Conservation (phyloP, 768 basidiomycete genomes). For the Podaxis pistillaris region DNA sequence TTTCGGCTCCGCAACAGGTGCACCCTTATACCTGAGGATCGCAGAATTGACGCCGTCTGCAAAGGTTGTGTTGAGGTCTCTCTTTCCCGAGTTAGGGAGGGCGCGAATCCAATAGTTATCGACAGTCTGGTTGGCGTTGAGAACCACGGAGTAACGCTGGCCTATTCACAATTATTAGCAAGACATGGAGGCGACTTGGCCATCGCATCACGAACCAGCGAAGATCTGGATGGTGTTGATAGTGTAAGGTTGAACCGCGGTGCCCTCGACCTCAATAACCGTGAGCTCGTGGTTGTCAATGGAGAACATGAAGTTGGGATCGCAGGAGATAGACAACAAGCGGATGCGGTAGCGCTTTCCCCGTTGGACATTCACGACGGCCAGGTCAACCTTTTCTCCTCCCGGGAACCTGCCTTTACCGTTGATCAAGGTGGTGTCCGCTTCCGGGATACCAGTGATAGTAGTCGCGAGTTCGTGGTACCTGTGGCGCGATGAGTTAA, state of each 20-base stretch:
- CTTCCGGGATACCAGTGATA: conserved; percentile 20
- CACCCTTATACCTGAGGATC: conserved; percentile 32
- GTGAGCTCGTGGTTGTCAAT: conserved; percentile 43
- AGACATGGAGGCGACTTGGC: not conserved
- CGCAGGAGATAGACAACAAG: conserved; percentile 24
- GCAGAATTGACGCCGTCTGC: conserved; percentile 21
- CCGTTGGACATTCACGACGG: conserved; percentile 32
- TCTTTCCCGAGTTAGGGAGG: conserved; percentile 22
- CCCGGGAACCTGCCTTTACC: conserved; percentile 35
- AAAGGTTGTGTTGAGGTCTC: conserved; percentile 15
- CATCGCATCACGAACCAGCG: not conserved
- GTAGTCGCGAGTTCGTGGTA: conserved; percentile 22
- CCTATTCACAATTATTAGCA: conserved; percentile 15
- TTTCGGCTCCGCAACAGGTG: conserved; percentile 29
- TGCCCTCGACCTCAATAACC: conserved; percentile 38
- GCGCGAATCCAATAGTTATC: conserved; percentile 38
- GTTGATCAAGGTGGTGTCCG: conserved; percentile 36
- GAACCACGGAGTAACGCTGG: conserved; percentile 41
- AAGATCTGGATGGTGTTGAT: conserved; percentile 31
- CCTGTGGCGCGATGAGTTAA: conserved; percentile 14
- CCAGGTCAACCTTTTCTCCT: conserved; percentile 29
- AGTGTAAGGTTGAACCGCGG: conserved; percentile 20
- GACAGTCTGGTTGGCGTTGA: conserved; percentile 34
- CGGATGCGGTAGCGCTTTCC: conserved; percentile 32
- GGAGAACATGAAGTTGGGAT: conserved; percentile 38